phyloP scores from a whole-genome alignment of 2,329 filamentous ascomycete genomes.

The Blastomyces emzantsi region DNA sequence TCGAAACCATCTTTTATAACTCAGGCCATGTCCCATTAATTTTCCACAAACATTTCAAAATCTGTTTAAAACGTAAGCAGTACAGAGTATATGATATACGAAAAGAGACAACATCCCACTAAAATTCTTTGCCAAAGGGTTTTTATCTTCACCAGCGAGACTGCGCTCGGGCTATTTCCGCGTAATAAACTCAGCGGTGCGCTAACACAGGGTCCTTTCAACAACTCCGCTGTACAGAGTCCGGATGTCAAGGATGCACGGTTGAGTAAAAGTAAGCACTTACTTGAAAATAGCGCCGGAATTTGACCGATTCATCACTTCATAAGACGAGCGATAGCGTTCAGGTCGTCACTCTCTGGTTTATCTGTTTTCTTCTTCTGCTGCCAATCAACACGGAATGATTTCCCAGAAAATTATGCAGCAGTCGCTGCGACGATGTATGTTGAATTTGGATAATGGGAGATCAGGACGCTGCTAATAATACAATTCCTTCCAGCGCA shows the following conservation, averaged over 20 bases:
- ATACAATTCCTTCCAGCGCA: background rate
- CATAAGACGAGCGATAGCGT: too few species aligned
- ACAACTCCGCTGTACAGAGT: too few species aligned
- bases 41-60: too few species aligned
- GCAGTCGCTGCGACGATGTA: conserved; percentile 4
- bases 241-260: background rate
- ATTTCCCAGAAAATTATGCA: background rate
- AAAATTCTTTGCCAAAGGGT: too few species aligned
- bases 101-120: too few species aligned
- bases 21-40: background rate
- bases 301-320: background rate
- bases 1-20: background rate
- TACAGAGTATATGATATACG: too few species aligned
- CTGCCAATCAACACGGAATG: background rate
- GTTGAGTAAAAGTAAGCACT: background rate
- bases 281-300: background rate
- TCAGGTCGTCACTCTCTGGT: too few species aligned
- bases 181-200: background rate
- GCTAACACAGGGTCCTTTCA: background rate
- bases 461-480: background rate
- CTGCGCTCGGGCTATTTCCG: background rate
- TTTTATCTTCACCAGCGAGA: too few species aligned
- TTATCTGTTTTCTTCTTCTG: background rate
- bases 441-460: background rate
- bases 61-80: too few species aligned